Conservation (phyloP, 495 filamentous ascomycete species). For the Tuber magnatum region DNA sequence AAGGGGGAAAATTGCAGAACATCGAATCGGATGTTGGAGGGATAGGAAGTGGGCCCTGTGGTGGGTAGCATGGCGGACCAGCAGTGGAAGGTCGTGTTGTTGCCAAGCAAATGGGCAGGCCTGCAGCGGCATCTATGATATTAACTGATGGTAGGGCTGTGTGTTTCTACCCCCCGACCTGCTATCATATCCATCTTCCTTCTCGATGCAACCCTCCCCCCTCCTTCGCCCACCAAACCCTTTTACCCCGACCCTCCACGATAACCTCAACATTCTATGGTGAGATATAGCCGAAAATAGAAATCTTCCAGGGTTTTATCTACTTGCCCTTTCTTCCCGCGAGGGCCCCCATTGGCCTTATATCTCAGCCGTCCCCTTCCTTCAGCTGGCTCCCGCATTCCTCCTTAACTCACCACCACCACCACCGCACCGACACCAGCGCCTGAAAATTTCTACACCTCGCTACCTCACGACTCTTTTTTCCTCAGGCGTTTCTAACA, state of each 20-base stretch:
- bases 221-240: neutral
- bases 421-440: neutral
- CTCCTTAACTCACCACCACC: neutral
- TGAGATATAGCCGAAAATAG: neutral
- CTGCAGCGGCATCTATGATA: neutral
- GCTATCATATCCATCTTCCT: neutral
- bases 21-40: neutral
- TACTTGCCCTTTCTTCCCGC: neutral
- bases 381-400: neutral
- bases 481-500: neutral
- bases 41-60: neutral
- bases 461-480: neutral
- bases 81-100: neutral
- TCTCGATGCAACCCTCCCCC: neutral
- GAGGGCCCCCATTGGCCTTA: neutral
- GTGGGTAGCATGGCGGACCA: neutral
- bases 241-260: neutral
- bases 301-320: neutral
- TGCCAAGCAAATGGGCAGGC: neutral
- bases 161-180: neutral
- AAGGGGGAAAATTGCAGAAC: neutral
- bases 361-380: neutral
- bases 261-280: neutral
- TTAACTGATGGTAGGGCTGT: neutral
- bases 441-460: neutral